These are phyloP conservation scores for Ambrosiella cleistominuta DNA, from an alignment of 2,329 filamentous ascomycete species.

Conservation along the genomic window DNA sequence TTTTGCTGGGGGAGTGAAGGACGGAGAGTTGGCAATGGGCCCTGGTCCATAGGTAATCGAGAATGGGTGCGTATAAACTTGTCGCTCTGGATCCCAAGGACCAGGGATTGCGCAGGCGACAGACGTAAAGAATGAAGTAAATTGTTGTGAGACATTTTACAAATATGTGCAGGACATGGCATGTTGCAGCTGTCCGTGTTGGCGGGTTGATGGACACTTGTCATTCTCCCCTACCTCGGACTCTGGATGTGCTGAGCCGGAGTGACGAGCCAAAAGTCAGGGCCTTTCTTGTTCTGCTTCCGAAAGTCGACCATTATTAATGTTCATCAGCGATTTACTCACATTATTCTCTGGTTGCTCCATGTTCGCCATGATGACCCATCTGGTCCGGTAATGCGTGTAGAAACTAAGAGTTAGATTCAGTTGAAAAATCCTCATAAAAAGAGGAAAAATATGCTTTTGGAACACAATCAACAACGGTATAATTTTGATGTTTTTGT, in stretches of 20 bases:
- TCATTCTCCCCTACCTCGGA: too few relatives aligned
- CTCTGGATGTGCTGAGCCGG: too few relatives aligned
- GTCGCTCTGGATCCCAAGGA: background rate
- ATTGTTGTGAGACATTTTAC: background rate
- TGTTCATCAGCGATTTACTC: background rate
- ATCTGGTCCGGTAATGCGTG: too few relatives aligned
- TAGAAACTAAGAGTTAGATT: background rate
- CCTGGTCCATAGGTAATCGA: background rate
- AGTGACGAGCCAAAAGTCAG: too few relatives aligned
- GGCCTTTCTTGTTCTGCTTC: background rate
- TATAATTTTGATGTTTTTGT: background rate
- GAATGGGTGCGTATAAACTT: background rate
- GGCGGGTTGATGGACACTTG: too few relatives aligned
- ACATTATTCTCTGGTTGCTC: constrained; percentile 6
- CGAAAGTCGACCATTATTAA: background rate
- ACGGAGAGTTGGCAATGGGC: background rate
- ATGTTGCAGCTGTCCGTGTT: too few relatives aligned
- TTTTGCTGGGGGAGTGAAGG: background rate
- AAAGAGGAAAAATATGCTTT: background rate
- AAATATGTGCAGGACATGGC: too few relatives aligned
- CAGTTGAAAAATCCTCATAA: background rate
- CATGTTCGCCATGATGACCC: background rate
- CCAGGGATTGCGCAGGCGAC: background rate
- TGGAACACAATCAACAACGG: background rate
- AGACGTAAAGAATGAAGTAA: background rate